Conservation (phyloP, 2,329 filamentous ascomycete species). For the Aspergillus phoenicis region DNA sequence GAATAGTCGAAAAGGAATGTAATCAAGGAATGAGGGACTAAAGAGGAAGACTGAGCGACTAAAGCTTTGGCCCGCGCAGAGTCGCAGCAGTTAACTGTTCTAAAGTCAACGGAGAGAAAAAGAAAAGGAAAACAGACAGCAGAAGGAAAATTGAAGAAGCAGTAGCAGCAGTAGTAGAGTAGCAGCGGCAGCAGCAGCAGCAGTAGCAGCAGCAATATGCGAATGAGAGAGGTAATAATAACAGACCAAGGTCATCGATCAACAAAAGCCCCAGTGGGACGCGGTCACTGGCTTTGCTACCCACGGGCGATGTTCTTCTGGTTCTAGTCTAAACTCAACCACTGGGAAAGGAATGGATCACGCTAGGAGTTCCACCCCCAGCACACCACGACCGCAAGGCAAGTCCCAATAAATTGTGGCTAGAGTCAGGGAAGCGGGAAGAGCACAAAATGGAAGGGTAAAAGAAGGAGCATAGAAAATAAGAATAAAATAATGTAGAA, state of each 20-base stretch:
- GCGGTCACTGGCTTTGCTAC: conserved; percentile 16
- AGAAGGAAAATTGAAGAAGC: conserved; percentile 20
- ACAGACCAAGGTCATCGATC: conserved; percentile 22
- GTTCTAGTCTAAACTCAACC: conserved; percentile 19
- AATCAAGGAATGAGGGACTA: conserved; percentile 14
- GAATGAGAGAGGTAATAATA: conserved; percentile 14
- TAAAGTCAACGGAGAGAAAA: conserved; percentile 1
- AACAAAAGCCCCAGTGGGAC: conserved; percentile 26
- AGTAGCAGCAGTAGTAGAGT: conserved; percentile 6
- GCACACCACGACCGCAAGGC: conserved; percentile 13
- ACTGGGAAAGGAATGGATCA: conserved; percentile 24
- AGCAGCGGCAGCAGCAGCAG: conserved; percentile 11
- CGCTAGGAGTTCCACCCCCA: conserved; percentile 27
- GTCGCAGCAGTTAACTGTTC: not conserved
- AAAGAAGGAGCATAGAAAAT: not conserved
- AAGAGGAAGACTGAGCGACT: conserved; percentile 14
- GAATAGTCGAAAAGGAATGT: conserved; percentile 21
- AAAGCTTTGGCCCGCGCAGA: conserved; percentile 7
- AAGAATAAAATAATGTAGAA: not conserved
- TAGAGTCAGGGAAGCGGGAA: not conserved
- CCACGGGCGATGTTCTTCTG: conserved; percentile 20
- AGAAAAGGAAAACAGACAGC: conserved; percentile 9
- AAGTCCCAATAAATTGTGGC: conserved; percentile 4
- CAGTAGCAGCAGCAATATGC: conserved; percentile 18
- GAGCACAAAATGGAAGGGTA: not conserved